Base-by-base conservation (phyloP, 148 eudicot species). In the Talinum fruticosum region DNA sequence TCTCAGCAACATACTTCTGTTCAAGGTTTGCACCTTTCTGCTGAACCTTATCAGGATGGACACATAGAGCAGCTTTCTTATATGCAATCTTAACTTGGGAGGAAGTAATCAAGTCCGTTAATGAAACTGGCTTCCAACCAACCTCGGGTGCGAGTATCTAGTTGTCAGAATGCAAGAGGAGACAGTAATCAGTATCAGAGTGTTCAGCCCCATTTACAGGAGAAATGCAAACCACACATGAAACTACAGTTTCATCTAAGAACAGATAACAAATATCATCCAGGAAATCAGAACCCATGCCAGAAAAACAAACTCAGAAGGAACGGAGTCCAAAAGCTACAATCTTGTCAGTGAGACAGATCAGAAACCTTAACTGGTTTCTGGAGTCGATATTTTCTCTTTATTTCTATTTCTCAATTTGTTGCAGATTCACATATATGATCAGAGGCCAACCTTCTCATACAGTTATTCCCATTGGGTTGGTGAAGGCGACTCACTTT, bases 1-100 rank as follows among this genome's bases (percentile, higher is more conserved):
- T 95, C 82, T 95, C 97, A 0, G 96, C 97, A 71, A 92, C 88
- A 75, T 84, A 92, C 79, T 92, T 90, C 72, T 92, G 96, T 75
- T 85, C 84, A 83, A 87, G 82, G 79, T 16, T 86, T 76, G 97
- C 94, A 69, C 98, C 97, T 82, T 84, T 95, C 74, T 92, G 97
- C 82, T 95, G 96, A 84, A 95, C 94, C 81, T 95, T 95, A 77
- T 95, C 99, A 32, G 99, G 99, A 78, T 95, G 99, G 79, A 95
- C 89, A 66, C 84, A 95, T 75, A 95, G 83, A 36, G 94, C 89
- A 35, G 99, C 97, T 84, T 83, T 95, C 69, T 86, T 78, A 81
- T 95, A 92, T 67, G 87, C 93, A 64, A 91, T 76, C 75, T 92
- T 95, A 32, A 95, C 99, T 51, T 93, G 89, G n/a, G 82, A 74